A percentile compares a stretch with the other conserved stretches of the same genome.
phyloP scores from a whole-genome alignment of 2,329 filamentous ascomycete species.

The Gaeumannomyces tritici region DNA sequence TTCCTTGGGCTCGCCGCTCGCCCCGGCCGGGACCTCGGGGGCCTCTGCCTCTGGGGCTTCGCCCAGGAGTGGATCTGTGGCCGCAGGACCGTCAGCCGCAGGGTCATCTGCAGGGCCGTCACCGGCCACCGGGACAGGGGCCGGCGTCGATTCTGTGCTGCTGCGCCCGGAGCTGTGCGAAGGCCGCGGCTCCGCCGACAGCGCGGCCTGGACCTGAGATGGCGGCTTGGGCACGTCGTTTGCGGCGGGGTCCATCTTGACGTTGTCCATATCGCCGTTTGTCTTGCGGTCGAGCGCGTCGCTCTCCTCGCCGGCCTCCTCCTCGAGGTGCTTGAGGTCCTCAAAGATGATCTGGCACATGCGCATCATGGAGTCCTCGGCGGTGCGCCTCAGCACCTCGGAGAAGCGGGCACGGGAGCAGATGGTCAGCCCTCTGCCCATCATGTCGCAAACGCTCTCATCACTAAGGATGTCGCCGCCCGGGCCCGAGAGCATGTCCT shows the following conservation, averaged over 20 bases:
- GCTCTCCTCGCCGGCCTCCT: conserved; percentile 59
- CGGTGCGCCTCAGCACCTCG: conserved; percentile 79
- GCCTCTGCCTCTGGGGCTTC: conserved; percentile 1
- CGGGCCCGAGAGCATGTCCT: conserved; percentile 91
- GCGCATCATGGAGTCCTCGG: conserved; percentile 93
- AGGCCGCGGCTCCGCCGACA: conserved; percentile 15
- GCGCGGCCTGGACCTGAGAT: conserved; percentile 6
- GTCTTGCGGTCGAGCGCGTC: conserved; percentile 57
- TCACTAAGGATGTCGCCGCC: conserved; percentile 91
- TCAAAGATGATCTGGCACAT: conserved; percentile 99
- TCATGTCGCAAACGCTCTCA: conserved; percentile 98
- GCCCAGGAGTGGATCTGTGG: neutral
- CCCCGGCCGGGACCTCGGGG: neutral
- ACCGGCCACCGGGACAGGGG: neutral
- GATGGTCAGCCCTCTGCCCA: conserved; percentile 95
- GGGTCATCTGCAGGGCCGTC: neutral
- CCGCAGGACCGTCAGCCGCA: neutral
- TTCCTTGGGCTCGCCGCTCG: neutral
- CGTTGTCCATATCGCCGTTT: conserved; percentile 59
- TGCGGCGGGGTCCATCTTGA: conserved; percentile 76
- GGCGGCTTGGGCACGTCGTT: conserved; percentile 28
- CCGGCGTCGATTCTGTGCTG: conserved; percentile 12
- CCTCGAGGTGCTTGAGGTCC: conserved; percentile 77
- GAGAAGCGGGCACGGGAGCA: conserved; percentile 91
- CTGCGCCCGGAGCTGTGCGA: conserved; percentile 32